Percentiles rank a stretch among this genome's conserved stretches.
These are phyloP conservation scores for Knoxdaviesia proteae DNA, from an alignment of 2,329 filamentous ascomycete genomes.

Conservation along the genomic window DNA sequence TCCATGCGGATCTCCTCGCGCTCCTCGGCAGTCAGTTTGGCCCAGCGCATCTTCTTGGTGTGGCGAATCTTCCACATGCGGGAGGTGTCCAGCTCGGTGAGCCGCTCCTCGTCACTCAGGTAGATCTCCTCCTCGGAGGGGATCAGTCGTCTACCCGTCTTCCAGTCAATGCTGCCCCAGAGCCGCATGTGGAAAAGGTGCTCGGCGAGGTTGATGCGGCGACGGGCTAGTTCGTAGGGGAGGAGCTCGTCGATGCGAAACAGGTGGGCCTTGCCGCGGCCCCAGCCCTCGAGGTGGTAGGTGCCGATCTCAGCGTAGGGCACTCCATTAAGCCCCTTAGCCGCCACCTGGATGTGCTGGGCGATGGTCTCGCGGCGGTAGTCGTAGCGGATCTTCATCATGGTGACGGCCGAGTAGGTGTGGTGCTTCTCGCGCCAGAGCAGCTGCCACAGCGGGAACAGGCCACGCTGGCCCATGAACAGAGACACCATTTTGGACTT, in stretches of 20 bases:
- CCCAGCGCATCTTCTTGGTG: constrained; percentile 22
- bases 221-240: constrained; percentile 28
- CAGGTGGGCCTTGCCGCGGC: constrained; percentile 22
- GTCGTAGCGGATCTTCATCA: constrained; percentile 36
- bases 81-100: constrained; percentile 13
- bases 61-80: constrained; percentile 23
- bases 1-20: constrained; percentile 14
- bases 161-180: constrained; percentile 39
- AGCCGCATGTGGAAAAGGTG: constrained; percentile 35
- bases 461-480: constrained; percentile 35
- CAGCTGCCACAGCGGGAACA: constrained; percentile 36
- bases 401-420: constrained; percentile 27
- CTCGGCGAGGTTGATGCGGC: constrained; percentile 30
- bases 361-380: constrained; percentile 17
- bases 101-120: constrained; percentile 20
- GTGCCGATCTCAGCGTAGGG: constrained; percentile 28
- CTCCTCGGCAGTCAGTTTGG: constrained; percentile 14
- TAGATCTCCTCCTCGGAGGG: constrained; percentile 29
- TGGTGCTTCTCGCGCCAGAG: constrained; percentile 34
- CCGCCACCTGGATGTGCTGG: constrained; percentile 7
- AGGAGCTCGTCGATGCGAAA: constrained; percentile 37
- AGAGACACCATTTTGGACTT: constrained; percentile 29
- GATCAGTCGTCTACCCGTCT: constrained; percentile 26
- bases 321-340: constrained; percentile 25
- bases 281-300: constrained; percentile 35